These are phyloP conservation scores for Emericellopsis atlantica DNA, from an alignment of 2,329 filamentous ascomycete species.

Conservation along the genomic window DNA sequence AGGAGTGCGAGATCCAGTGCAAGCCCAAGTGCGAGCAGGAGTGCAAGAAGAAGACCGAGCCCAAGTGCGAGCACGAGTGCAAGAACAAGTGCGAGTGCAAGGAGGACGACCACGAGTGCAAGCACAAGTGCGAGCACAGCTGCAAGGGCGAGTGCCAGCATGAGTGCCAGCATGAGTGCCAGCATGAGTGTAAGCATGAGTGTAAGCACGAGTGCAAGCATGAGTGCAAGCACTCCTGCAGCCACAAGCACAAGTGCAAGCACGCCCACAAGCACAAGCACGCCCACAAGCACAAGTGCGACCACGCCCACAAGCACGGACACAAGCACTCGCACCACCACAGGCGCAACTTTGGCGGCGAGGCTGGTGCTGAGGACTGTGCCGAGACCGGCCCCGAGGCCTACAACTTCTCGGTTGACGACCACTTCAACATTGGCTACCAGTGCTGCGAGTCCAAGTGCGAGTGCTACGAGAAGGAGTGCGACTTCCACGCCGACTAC, in stretches of 20 bases:
- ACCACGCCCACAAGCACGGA: background rate
- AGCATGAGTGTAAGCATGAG: background rate
- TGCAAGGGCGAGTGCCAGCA: background rate
- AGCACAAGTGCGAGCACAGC: conserved; percentile 1
- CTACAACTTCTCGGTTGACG: background rate
- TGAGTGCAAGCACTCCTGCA: background rate
- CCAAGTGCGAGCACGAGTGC: background rate
- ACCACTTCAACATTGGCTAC: background rate
- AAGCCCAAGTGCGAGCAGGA: background rate
- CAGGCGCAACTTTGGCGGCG: too few relatives aligned
- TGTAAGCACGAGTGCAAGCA: background rate
- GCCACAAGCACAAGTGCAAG: background rate
- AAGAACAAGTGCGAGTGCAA: background rate
- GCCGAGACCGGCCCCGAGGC: background rate
- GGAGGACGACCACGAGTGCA: background rate
- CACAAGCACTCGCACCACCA: too few relatives aligned
- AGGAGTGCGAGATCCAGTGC: conserved; percentile 1
- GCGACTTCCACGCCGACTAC: conserved; percentile 1
- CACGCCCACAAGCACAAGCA: background rate
- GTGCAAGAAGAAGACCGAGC: conserved; percentile 1
- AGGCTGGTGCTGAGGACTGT: background rate
- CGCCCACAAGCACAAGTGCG: conserved; percentile 1
- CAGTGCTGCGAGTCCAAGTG: background rate
- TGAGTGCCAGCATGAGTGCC: background rate
- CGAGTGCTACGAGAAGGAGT: background rate